Conservation (phyloP, 2,329 filamentous ascomycete species). For the Mycosphaerella sp. region DNA sequence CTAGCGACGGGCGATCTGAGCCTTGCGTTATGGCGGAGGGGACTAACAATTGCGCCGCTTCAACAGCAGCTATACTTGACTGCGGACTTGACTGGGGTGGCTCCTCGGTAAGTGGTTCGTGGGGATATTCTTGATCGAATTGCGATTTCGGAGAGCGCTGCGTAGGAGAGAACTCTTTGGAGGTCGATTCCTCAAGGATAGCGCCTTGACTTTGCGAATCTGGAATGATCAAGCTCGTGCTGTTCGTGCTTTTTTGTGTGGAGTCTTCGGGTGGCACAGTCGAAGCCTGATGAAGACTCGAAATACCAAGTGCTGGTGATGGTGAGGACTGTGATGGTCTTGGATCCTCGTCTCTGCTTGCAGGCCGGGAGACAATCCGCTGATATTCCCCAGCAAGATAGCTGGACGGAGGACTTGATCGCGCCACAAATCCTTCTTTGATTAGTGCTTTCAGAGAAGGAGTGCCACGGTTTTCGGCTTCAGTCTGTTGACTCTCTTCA, state of each 20-base stretch:
- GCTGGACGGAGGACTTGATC: constrained; percentile 27
- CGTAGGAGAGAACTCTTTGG: constrained; percentile 11
- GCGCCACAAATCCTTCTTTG: neutral
- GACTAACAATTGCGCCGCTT: neutral
- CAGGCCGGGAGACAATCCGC: constrained; percentile 6
- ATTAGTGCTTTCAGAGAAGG: neutral
- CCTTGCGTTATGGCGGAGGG: neutral
- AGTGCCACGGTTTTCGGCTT: neutral
- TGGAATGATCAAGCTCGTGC: constrained; percentile 15
- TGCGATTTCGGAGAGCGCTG: neutral
- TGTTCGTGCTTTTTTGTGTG: constrained; percentile 14
- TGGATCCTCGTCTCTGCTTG: neutral
- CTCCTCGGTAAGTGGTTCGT: neutral
- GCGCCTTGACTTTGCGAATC: constrained; percentile 22
- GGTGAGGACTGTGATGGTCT: neutral
- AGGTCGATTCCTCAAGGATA: constrained; percentile 10
- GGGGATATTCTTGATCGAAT: neutral
- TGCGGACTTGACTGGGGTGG: neutral
- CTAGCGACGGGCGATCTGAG: too few species aligned
- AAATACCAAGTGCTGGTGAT: neutral
- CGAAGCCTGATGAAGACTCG: neutral
- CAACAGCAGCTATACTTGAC: neutral
- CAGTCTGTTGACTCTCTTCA: constrained; percentile 20
- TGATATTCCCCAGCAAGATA: constrained; percentile 24
- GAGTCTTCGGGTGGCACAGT: constrained; percentile 8